These are phyloP conservation scores for Adansonia gregorii DNA, from an alignment of 441 rosid genomes.

Conservation along the genomic window DNA sequence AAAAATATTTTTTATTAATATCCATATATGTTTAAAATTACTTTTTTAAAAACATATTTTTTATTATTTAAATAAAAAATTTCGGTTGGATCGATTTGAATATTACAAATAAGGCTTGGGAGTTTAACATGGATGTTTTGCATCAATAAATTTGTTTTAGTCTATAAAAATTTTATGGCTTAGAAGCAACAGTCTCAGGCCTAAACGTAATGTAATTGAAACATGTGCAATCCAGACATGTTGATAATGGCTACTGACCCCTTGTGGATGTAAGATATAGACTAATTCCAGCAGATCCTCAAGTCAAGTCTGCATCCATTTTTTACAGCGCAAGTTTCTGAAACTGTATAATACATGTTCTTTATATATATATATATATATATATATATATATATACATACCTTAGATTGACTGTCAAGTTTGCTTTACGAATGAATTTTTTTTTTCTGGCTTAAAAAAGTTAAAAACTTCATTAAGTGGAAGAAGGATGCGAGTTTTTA, in stretches of 20 bases:
- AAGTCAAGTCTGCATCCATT: neutral
- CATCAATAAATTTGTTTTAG: neutral
- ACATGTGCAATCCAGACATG: neutral
- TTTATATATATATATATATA: no score
- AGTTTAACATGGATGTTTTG: neutral
- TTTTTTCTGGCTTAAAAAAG: neutral
- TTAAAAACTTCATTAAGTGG: neutral
- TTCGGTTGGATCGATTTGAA: no score
- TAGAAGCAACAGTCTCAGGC: neutral
- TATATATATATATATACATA: no score
- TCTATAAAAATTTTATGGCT: neutral
- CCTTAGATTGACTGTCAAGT: no score
- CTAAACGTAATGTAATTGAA: neutral
- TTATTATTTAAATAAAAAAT: no score
- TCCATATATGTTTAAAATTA: no score
- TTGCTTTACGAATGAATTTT: neutral
- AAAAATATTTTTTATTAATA: no score
- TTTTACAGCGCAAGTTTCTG: neutral
- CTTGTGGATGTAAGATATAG: neutral
- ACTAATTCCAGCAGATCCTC: neutral
- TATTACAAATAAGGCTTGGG: neutral
- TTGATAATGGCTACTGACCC: neutral
- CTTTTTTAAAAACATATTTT: no score
- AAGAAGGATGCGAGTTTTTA: neutral
- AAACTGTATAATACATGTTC: neutral